A percentile compares a stretch with the other conserved stretches of the same genome.
Conservation (phyloP, 441 rosid genomes). For the Manihot esculenta region DNA sequence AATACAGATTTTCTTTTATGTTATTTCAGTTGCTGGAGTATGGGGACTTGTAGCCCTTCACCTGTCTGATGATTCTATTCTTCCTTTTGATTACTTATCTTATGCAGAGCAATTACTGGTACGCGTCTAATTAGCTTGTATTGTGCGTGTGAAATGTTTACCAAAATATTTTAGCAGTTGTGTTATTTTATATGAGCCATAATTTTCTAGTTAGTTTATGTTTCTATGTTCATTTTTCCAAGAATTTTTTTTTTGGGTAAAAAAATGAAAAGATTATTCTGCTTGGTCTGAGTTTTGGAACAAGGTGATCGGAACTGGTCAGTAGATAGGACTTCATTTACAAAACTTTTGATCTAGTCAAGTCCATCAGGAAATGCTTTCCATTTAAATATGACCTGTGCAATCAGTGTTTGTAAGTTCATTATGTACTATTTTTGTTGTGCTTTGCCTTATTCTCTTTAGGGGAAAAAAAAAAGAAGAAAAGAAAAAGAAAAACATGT, state of each 20-base stretch:
- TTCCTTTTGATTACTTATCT: conserved; percentile 69
- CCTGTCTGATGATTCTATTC: conserved; percentile 71
- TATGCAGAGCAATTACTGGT: conserved; percentile 71
- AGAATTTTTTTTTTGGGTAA: background rate
- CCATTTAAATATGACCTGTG: too few species aligned
- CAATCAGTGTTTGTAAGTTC: too few species aligned
- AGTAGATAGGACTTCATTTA: background rate
- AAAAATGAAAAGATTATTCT: background rate
- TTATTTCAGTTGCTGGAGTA: conserved; percentile 63
- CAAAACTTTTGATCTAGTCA: background rate
- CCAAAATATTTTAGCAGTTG: background rate
- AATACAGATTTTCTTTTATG: conserved; percentile 6
- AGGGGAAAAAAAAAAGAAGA: too few species aligned
- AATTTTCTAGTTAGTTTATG: background rate
- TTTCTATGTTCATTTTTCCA: background rate
- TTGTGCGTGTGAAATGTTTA: background rate
- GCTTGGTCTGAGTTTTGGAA: background rate
- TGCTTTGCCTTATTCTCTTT: too few species aligned
- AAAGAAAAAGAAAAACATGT: background rate
- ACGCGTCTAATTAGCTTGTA: conserved; percentile 7
- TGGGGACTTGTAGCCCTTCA: conserved; percentile 82
- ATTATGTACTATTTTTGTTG: too few species aligned
- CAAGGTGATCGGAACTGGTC: background rate
- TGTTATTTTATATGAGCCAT: background rate
- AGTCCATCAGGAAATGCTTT: background rate